phyloP scores from a whole-genome alignment of 177 flowering plant genomes.

The Telopea speciosissima region DNA sequence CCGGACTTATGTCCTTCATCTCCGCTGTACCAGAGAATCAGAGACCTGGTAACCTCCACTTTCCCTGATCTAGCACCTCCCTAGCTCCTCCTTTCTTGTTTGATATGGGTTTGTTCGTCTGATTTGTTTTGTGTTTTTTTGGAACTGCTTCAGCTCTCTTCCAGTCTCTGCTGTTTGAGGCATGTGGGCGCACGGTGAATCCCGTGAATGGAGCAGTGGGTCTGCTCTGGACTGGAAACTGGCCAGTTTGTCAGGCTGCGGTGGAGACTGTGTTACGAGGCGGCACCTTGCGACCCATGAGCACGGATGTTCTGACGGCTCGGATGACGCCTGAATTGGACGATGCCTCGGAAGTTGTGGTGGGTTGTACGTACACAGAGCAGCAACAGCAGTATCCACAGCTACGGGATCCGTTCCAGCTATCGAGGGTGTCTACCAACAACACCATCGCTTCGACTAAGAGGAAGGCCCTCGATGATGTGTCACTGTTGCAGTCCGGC shows the following conservation, averaged over 20 bases:
- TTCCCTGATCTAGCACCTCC: background rate
- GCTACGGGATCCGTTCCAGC: background rate
- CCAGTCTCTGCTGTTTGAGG: slow-evolving; percentile 40
- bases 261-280: slow-evolving; percentile 63
- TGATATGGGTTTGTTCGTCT: background rate
- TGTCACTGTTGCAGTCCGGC: background rate
- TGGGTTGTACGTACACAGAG: background rate
- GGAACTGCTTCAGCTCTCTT: slow-evolving; percentile 28
- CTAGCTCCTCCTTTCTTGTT: slow-evolving; percentile 1
- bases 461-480: background rate
- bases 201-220: slow-evolving; percentile 51
- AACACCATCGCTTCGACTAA: background rate
- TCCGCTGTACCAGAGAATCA: slow-evolving; percentile 21
- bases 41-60: background rate
- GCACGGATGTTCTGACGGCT: slow-evolving; percentile 35
- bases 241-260: slow-evolving; percentile 61
- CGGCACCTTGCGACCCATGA: slow-evolving; percentile 38
- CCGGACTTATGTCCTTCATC: background rate
- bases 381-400: background rate
- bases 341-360: slow-evolving; percentile 37
- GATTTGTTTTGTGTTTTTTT: background rate
- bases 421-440: background rate
- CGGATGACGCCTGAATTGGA: slow-evolving; percentile 38
- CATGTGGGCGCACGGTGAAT: slow-evolving; percentile 43
- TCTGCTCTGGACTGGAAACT: slow-evolving; percentile 49